Percentiles rank a stretch among this genome's conserved stretches.
phyloP scores from a whole-genome alignment of 306 rosid genomes.

The Biancaea sappan region DNA sequence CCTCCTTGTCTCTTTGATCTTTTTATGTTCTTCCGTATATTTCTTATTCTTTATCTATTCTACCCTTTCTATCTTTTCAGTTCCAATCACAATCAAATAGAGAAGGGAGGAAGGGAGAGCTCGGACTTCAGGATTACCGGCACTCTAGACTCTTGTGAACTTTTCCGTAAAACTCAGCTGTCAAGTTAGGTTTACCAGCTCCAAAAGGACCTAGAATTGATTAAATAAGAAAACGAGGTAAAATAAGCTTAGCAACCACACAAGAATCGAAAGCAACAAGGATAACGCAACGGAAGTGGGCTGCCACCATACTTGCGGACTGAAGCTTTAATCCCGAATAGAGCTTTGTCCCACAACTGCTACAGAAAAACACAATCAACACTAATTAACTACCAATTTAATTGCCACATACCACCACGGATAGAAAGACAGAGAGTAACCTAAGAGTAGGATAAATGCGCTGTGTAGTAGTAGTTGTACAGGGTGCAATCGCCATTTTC shows the following conservation, averaged over 20 bases:
- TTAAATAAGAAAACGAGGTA: not conserved
- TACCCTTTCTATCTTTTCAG: too few relatives aligned
- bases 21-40: too few relatives aligned
- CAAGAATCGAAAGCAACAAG: not conserved
- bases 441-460: slow-evolving; percentile 53
- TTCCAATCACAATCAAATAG: not conserved
- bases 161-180: slow-evolving; percentile 70
- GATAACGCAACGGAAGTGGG: not conserved
- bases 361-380: slow-evolving; percentile 7
- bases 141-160: slow-evolving; percentile 63
- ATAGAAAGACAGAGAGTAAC: slow-evolving; percentile 40
- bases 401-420: not conserved
- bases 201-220: slow-evolving; percentile 55
- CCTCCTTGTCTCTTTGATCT: too few relatives aligned
- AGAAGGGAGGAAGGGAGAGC: not conserved
- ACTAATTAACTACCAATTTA: not conserved
- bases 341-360: slow-evolving; percentile 63
- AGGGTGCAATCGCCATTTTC: slow-evolving; percentile 64
- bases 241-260: slow-evolving; percentile 1
- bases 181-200: slow-evolving; percentile 58
- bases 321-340: slow-evolving; percentile 82
- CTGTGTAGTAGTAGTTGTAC: slow-evolving; percentile 47
- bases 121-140: slow-evolving; percentile 49
- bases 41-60: too few relatives aligned
- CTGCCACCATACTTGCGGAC: slow-evolving; percentile 58